Percentiles rank a stretch among this genome's conserved stretches.
phyloP scores from a whole-genome alignment of 2,329 filamentous ascomycete species.

The Fusarium sp. region DNA sequence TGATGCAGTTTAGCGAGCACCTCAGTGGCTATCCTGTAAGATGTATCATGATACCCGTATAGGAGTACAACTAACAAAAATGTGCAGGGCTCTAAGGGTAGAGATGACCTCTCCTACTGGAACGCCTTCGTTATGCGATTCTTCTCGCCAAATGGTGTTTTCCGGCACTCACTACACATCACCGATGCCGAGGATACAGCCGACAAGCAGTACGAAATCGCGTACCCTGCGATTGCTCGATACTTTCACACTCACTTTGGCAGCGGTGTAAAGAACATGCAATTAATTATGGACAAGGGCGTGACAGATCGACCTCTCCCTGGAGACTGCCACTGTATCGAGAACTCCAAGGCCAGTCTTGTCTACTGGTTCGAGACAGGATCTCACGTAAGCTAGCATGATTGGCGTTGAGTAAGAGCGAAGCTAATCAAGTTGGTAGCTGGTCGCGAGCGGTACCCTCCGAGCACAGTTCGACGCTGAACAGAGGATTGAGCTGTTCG shows the following conservation, averaged over 20 bases:
- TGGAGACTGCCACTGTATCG: constrained; percentile 75
- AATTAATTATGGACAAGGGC: constrained; percentile 80
- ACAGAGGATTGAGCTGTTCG: constrained; percentile 84
- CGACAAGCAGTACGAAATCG: constrained; percentile 87
- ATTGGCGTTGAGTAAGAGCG: neutral
- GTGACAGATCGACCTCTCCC: constrained; percentile 64
- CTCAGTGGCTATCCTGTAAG: constrained; percentile 66
- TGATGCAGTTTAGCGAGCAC: constrained; percentile 71
- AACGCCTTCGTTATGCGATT: constrained; percentile 79
- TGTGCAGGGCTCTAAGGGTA: constrained; percentile 63
- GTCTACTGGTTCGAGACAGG: constrained; percentile 90
- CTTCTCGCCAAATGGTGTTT: constrained; percentile 79
- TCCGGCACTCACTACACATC: constrained; percentile 75
- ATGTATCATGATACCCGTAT: neutral
- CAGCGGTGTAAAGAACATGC: constrained; percentile 85
- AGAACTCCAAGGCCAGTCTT: constrained; percentile 79
- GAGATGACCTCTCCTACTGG: constrained; percentile 80
- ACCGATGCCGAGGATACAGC: constrained; percentile 64
- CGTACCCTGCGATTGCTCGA: constrained; percentile 80
- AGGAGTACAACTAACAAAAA: constrained; percentile 11
- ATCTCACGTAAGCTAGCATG: constrained; percentile 70
- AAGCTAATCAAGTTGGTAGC: constrained; percentile 57
- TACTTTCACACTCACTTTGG: constrained; percentile 92
- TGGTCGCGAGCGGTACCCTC: constrained; percentile 80
- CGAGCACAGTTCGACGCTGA: constrained; percentile 81